Evolutionary conservation across 2,329 filamentous ascomycete genomes (phyloP), one percentile per base, ranked within the genome.

Genomic region (Hyphodiscus sp.): DNA sequence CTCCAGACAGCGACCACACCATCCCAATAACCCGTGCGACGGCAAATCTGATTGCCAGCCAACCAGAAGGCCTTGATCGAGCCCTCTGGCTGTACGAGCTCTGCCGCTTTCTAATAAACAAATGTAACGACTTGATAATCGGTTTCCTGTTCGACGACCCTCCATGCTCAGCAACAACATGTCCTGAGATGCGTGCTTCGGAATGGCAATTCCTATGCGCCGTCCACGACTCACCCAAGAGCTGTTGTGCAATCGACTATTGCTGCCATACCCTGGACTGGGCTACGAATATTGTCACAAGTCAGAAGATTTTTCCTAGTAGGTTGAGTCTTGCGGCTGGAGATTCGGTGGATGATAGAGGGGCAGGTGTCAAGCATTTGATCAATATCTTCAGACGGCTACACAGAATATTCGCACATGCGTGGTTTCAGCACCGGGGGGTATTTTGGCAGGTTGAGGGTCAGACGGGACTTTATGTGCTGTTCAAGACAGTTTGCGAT

Each of bases 131-230:
- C 58, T 81, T 99, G 52, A 89, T 97, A 61, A 85, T 96, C 55
- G 90, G 89, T 59, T 92, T 99, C 66, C 90, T 99, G 64, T 89
- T 91, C 68, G 94, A 97, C 71, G 80, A 78, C 44, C 92, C 92
- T 7, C 86, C 92, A 2, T 99, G 94, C 74, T 96, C 90, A 55
- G 82, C 88, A 15, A 78, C 79, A 59, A 96, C 94, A 1, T 99
- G 94, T 67, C 91, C 91, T 30, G 94, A 99, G 73, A 99, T 99
- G 94, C 91, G 94, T 67, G 94, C 94, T 2, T 94, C 89, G 29
- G 92, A 99, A 75, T 99, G 94, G 94, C 94, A 99, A 73, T 99
- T 97, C 67, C 82, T 99, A 47, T 99, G 94, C 74, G 94, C 94
- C 49, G 94, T 97, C 2, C 94, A 99, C 69, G 92, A 97, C 68